A percentile compares a stretch with the other conserved stretches of the same genome.
phyloP scores from a whole-genome alignment of 2,329 filamentous ascomycete genomes.

The Amphichorda felina region DNA sequence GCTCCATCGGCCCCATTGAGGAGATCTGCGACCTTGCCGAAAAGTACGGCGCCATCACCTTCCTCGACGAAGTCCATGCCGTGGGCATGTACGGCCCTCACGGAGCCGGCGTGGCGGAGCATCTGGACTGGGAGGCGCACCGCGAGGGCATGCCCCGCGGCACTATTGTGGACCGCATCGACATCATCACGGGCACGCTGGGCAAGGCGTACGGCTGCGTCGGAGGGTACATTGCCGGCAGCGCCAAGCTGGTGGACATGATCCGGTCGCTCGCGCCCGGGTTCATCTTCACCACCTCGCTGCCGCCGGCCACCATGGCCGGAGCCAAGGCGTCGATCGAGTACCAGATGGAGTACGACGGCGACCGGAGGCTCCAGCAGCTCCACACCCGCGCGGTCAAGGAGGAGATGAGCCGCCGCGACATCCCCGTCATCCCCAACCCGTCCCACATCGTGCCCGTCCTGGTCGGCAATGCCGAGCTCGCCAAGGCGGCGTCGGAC shows the following conservation, averaged over 20 bases:
- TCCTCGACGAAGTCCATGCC: conserved; percentile 96
- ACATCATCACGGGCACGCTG: conserved; percentile 95
- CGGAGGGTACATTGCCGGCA: conserved; percentile 93
- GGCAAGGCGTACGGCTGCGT: conserved; percentile 98
- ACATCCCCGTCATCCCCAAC: conserved; percentile 96
- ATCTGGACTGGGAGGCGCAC: conserved; percentile 88
- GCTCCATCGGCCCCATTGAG: conserved; percentile 90
- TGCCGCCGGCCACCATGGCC: conserved; percentile 94
- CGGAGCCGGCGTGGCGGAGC: conserved; percentile 92
- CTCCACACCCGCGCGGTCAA: conserved; percentile 94
- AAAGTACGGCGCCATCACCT: conserved; percentile 95
- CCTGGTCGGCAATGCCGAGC: conserved; percentile 84
- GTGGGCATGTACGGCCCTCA: conserved; percentile 98
- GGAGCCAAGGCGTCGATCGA: conserved; percentile 86
- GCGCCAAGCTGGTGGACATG: conserved; percentile 74
- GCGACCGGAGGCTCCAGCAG: conserved; percentile 86
- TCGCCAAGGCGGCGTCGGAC: conserved; percentile 86
- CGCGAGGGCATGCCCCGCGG: conserved; percentile 60
- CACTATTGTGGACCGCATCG: conserved; percentile 88
- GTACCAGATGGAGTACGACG: conserved; percentile 77
- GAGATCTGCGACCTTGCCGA: conserved; percentile 93
- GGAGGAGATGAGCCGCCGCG: conserved; percentile 60
- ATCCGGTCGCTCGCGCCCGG: conserved; percentile 90
- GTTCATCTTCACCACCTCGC: conserved; percentile 97
- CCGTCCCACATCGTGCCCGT: conserved; percentile 93